Base-by-base conservation (phyloP, 129 eudicot genomes). In the Centrapalus pauciflorus region DNA sequence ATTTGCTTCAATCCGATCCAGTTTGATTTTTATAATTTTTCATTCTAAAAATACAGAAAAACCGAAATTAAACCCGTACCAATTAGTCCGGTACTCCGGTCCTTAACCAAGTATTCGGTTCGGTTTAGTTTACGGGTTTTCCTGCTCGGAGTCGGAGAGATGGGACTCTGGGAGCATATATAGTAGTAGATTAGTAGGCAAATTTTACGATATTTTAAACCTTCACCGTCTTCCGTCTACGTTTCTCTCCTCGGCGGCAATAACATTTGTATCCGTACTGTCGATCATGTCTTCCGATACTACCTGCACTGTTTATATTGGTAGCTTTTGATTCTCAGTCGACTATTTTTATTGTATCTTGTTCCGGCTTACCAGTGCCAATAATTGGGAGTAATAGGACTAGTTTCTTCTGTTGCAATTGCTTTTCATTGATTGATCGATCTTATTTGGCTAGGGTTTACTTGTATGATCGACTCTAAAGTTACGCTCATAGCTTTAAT, bases 281-380 rank as follows among this genome's bases (percentile, higher is more conserved):
- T 7, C 38, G 61, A 72, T 64, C 59, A 73, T 73, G 78, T 64
- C 72, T 25, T 64, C 78, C 58, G 59, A 73, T 54, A 59, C 66
- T 54, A 64, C 4, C 21, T 21, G 72, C 59, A 73, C 72, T 64
- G 72, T 73, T 40, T 73, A 64, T 54, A 55, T 73, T 0, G 79
- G 79, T 74, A 74, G 65, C 34, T 65, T 66, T 37, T 16, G 3
- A 38, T 37, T 0, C 37, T 21, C 13, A 67, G 7, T 67, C 62
- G 26, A 51, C 2, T 34, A 34, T 12, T 51, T 7, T 51, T 12
- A 68, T 54, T 25, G 3, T 48, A 61, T 33, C 10, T 4, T 11
- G 4, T 56, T 6, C 12, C 8, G 25, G 5, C 7, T 57, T 29
- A 57, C 16, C 26, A 65, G 14, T n/a, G 0, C n/a, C 55, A 25